Evolutionary conservation across 805 yeast species (phyloP).

Genomic region (Metschnikowia cerradonensis): DNA sequence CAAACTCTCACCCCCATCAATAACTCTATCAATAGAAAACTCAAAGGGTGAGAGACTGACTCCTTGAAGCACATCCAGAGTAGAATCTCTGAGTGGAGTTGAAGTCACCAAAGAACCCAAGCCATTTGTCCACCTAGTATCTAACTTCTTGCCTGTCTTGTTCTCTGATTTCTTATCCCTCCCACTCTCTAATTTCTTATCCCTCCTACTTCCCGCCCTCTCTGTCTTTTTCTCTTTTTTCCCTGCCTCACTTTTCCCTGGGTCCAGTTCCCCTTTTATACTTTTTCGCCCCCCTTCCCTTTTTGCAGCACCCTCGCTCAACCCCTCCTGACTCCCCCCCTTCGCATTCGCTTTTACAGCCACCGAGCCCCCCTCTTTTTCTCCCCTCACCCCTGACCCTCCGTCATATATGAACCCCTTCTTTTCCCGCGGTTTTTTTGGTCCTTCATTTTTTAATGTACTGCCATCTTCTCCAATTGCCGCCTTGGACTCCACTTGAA

Average conservation of each 20-base stretch:
- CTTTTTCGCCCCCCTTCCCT: too few species aligned
- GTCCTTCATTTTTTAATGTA: not conserved
- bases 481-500: too few species aligned
- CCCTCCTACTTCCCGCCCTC: too few species aligned
- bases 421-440: not conserved
- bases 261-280: too few species aligned
- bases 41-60: not conserved
- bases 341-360: not conserved
- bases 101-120: not conserved
- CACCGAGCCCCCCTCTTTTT: not conserved
- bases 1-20: not conserved
- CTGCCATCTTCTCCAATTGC: not conserved
- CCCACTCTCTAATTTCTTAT: too few species aligned
- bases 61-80: not conserved
- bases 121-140: not conserved
- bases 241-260: too few species aligned
- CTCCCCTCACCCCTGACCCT: too few species aligned
- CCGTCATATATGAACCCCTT: too few species aligned
- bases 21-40: not conserved
- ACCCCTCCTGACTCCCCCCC: too few species aligned
- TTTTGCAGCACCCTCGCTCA: too few species aligned
- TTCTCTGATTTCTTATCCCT: not conserved
- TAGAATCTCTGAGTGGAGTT: not conserved
- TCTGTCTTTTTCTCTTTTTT: too few species aligned
- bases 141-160: not conserved